A percentile compares a stretch with the other conserved stretches of the same genome.
Evolutionary conservation across 768 basidiomycete genomes (phyloP).

Genomic region (Dioszegia aurantiaca): DNA sequence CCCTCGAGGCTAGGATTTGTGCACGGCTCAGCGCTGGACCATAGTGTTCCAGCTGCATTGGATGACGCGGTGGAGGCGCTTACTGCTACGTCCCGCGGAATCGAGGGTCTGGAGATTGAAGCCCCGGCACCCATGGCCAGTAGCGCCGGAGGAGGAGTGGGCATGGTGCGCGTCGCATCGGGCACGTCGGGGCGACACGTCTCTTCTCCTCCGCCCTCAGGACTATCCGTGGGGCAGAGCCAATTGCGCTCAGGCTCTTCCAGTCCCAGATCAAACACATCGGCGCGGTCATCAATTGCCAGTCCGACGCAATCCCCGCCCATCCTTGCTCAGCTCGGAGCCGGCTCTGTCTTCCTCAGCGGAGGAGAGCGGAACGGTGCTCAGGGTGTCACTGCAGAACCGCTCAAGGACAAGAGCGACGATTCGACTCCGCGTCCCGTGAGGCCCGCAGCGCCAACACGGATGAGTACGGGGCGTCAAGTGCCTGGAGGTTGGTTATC

Average conservation of each 20-base stretch:
- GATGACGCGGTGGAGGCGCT: conserved; percentile 78
- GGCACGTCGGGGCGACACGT: conserved; percentile 8
- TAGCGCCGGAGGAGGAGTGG: background rate
- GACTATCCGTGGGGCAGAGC: background rate
- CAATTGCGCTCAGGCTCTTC: conserved; percentile 26
- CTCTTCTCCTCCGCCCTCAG: conserved; percentile 3
- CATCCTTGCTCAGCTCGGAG: conserved; percentile 28
- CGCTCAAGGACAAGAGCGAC: conserved; percentile 6
- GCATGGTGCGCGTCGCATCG: conserved; percentile 2
- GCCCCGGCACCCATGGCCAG: conserved; percentile 28
- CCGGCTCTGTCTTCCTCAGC: background rate
- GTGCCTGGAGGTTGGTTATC: conserved; percentile 42
- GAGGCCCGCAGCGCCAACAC: conserved; percentile 27
- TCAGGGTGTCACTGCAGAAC: background rate
- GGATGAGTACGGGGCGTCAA: conserved; percentile 43
- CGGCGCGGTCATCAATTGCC: conserved; percentile 19
- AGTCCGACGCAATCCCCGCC: conserved; percentile 36
- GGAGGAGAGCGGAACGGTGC: background rate
- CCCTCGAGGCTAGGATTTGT: conserved; percentile 35
- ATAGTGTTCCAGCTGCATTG: conserved; percentile 66
- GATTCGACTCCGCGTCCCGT: background rate
- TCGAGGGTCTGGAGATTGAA: conserved; percentile 43
- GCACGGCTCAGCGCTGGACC: conserved; percentile 67
- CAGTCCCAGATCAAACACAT: conserved; percentile 33
- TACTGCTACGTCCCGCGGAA: conserved; percentile 20